Percentiles rank a stretch among this genome's conserved stretches.
These are phyloP conservation scores for Fusarium solani-melongenae DNA, from an alignment of 2,329 filamentous ascomycete genomes.

Conservation along the genomic window DNA sequence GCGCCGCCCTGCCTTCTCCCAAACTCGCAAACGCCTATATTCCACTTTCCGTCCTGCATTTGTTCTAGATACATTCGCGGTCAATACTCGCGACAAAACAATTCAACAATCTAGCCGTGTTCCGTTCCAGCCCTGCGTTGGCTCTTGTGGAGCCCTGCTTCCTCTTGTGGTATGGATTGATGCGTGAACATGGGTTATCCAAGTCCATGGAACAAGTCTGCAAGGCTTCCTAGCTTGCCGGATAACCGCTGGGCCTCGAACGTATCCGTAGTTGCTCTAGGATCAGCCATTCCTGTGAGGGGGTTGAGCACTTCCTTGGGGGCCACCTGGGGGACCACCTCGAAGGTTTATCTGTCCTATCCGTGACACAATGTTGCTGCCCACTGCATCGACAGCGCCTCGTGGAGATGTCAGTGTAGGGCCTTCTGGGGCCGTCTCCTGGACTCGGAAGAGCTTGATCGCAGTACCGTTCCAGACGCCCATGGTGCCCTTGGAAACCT, in stretches of 20 bases:
- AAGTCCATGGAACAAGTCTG: background rate
- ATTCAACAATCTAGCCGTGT: constrained; percentile 22
- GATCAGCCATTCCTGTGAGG: constrained; percentile 29
- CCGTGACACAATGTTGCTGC: constrained; percentile 86
- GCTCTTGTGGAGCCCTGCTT: background rate
- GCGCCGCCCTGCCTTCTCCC: background rate
- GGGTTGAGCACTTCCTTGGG: constrained; percentile 36
- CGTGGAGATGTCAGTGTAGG: constrained; percentile 86
- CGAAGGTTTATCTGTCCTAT: constrained; percentile 85
- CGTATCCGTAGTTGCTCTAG: background rate
- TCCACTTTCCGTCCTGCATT: constrained; percentile 7
- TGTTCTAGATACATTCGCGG: constrained; percentile 5
- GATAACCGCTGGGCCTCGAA: background rate
- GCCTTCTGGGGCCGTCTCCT: constrained; percentile 82
- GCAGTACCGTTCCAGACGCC: constrained; percentile 94
- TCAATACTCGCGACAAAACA: constrained; percentile 5
- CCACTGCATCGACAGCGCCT: constrained; percentile 92
- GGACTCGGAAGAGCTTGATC: constrained; percentile 89
- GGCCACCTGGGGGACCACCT: constrained; percentile 47
- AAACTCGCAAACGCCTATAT: constrained; percentile 29
- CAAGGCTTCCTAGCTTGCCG: background rate
- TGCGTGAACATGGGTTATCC: background rate
- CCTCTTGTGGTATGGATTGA: constrained; percentile 10
- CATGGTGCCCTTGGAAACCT: constrained; percentile 84
- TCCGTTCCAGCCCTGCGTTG: constrained; percentile 11